These are phyloP conservation scores for Usnea hakonensis DNA, from an alignment of 495 filamentous ascomycete genomes.

Conservation along the genomic window DNA sequence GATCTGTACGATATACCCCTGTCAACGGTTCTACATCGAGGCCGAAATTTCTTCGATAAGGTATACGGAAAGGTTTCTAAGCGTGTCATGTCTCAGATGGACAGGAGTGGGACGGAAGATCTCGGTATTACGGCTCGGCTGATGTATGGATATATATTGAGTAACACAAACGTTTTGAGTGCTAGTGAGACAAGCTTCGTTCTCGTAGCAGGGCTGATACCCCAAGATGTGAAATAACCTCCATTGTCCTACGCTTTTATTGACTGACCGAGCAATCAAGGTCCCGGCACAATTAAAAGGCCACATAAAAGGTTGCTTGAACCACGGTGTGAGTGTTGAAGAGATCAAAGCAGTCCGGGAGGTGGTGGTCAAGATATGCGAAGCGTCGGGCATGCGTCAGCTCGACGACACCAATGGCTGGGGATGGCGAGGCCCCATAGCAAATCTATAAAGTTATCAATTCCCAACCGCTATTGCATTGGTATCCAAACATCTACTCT, in stretches of 20 bases:
- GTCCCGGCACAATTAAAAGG: slow-evolving; percentile 51
- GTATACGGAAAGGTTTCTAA: slow-evolving; percentile 46
- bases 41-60: slow-evolving; percentile 42
- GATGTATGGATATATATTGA: slow-evolving; percentile 46
- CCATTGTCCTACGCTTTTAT: neutral
- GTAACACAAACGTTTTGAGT: slow-evolving; percentile 41
- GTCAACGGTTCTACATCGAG: slow-evolving; percentile 38
- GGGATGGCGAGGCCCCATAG: slow-evolving; percentile 32
- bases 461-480: slow-evolving; percentile 28
- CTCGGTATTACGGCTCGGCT: slow-evolving; percentile 43
- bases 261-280: slow-evolving; percentile 20
- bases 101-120: slow-evolving; percentile 46
- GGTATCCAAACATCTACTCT: neutral
- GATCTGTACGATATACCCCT: slow-evolving; percentile 32
- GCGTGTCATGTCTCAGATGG: slow-evolving; percentile 48
- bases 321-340: slow-evolving; percentile 45
- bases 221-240: slow-evolving; percentile 39
- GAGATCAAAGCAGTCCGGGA: slow-evolving; percentile 46
- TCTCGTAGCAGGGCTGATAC: slow-evolving; percentile 48
- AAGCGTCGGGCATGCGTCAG: slow-evolving; percentile 40
- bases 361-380: slow-evolving; percentile 42
- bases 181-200: slow-evolving; percentile 45
- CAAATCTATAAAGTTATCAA: slow-evolving; percentile 19
- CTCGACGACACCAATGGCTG: slow-evolving; percentile 30
- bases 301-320: slow-evolving; percentile 46